Base-by-base conservation (phyloP, 345 rosid species). In the Lagerstroemia speciosa region DNA sequence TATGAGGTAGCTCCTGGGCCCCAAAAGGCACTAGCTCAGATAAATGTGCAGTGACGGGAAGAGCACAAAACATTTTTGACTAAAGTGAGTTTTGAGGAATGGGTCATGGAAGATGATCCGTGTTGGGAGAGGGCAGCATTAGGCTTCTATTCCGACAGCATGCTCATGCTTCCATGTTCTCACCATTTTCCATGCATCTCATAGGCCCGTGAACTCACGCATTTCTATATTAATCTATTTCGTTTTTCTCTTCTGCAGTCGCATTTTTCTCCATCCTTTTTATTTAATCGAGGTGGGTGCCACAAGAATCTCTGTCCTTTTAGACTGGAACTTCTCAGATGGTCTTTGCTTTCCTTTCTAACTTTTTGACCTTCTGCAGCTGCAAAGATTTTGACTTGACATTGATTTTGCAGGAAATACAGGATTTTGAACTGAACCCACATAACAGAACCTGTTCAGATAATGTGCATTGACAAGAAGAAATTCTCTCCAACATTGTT, bases 61-160 rank as follows among this genome's bases (percentile, higher is more conserved):
- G 38, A 36, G 7, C 38, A 36, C 38, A 36, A 36, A 36, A 36
- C 38, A 36, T 36, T 7, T 36, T 36, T 36, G 7, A 36, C 38
- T 9, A 2, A 5, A 36, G 8, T 36, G 38, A 36, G 38, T 36
- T 36, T 36, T 36, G 38, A 1, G 38, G 8, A 36, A 32, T 19
- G 65, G 65, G 9, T 1, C 24, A 3, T 48, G 4, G 34, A 34
- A 26, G 63, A 65, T 24, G 12, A 65, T 53, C 20, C 33, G 62
- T 46, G 41, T 71, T n/a, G 74, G 67, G 53, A 67, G 66, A 40
- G 67, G 60, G 64, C 48, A 48, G 43, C 43, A 0, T 31, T 38
- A 63, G 41, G 45, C 76, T 84, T 78, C 71, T 53, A 76, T 79
- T 73, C 83, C 78, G 77, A 80, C 86, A 78, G 45, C 77, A 50